phyloP scores from a whole-genome alignment of 148 eudicot genomes.

The Dysphania ambrosioides region DNA sequence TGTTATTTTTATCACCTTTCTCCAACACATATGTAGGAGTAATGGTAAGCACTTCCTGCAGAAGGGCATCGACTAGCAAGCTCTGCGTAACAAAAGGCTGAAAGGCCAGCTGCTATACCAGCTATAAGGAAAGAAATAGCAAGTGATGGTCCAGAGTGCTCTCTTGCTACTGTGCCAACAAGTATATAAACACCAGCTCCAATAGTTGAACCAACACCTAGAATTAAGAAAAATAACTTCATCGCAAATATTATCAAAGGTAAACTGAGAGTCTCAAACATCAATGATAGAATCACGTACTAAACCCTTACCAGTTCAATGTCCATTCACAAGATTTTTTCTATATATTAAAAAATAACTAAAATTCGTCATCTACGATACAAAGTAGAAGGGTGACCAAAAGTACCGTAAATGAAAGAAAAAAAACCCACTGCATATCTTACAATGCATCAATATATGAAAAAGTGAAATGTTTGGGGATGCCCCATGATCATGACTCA shows the following conservation, averaged over 20 bases:
- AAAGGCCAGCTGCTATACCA: constrained; percentile 67
- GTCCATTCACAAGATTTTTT: too few relatives aligned
- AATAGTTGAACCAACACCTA: constrained; percentile 69
- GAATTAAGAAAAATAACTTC: not conserved
- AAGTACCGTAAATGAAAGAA: not conserved
- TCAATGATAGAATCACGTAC: too few relatives aligned
- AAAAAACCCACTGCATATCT: not conserved
- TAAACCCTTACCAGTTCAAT: too few relatives aligned
- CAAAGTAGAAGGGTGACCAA: not conserved
- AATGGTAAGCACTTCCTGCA: constrained; percentile 77
- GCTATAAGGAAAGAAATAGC: constrained; percentile 52
- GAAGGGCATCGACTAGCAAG: constrained; percentile 68
- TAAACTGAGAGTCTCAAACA: not conserved
- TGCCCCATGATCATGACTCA: too few relatives aligned
- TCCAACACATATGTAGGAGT: constrained; percentile 64
- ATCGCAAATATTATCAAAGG: not conserved
- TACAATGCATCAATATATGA: not conserved
- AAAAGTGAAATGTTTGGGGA: not conserved
- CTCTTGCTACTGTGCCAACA: constrained; percentile 68
- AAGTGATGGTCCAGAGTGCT: constrained; percentile 58
- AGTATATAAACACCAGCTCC: constrained; percentile 80
- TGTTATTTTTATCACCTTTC: constrained; percentile 50
- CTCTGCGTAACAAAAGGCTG: constrained; percentile 69
- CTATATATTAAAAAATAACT: too few relatives aligned
- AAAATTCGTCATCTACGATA: too few relatives aligned